Evolutionary conservation across 2,329 filamentous ascomycete species (phyloP), one percentile per base, ranked within the genome.

Genomic region (Graphium sp.): DNA sequence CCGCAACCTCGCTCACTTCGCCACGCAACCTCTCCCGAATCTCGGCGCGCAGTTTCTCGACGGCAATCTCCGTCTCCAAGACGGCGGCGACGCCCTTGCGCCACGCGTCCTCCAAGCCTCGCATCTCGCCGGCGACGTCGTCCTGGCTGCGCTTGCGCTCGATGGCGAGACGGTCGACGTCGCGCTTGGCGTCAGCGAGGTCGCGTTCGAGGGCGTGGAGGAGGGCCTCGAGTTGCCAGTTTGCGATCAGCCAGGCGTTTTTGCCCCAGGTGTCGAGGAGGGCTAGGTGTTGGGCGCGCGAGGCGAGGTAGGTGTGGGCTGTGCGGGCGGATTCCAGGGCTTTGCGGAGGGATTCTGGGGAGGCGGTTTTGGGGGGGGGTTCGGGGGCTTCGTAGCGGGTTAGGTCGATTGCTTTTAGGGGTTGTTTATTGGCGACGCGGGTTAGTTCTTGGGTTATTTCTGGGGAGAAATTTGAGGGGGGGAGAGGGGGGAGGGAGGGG

Each of bases 241-340:
- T 98, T 5, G 71, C 71, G 7, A 92, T 66, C 31, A 98, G 61
- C 87, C 89, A 95, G 7, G 82, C 77, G 49, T 93, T 93, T 54
- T 82, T 82, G 39, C 87, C 89, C 50, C 75, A 75, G 28, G 63
- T 63, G 42, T 89, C 80, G 13, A 93, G 66, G n/a, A 93, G 62
- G 2, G 61, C 56, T 12, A 93, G 67, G 50, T 70, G 62, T 18
- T 58, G 42, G 20, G 56, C 48, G 4, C 69, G 63, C n/a, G 52
- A 43, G 9, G 47, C 38, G 9, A 74, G 56, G 49, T 72, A 68
- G n/a, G 57, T 46, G 23, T 53, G 56, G 27, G 58, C 51, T 1
- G 62, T 49, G 50, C 62, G 60, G 28, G 64, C 57, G 25, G 47
- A 55, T 10, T 67, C 59, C 20, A 82, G 70, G 7, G 72, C 62